Conservation (phyloP, 148 eudicot species). For the Dysphania ambrosioides region DNA sequence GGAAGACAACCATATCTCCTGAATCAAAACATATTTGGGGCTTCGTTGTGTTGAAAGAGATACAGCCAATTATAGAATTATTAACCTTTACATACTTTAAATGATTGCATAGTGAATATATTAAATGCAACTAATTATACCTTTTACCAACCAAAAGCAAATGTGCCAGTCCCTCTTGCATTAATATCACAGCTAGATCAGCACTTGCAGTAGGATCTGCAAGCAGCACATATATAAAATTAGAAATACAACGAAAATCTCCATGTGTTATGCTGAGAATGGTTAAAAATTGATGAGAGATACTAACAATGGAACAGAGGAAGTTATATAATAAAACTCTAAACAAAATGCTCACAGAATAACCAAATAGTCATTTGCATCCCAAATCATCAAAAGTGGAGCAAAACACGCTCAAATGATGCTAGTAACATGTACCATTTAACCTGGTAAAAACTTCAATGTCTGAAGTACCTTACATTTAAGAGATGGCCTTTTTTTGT, state of each 20-base stretch:
- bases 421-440: not conserved
- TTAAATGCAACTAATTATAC: constrained; percentile 28
- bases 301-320: too few species aligned
- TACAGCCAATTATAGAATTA: not conserved
- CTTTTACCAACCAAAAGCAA: constrained; percentile 87
- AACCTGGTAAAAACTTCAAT: not conserved
- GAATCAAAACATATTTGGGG: not conserved
- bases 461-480: not conserved
- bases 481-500: not conserved
- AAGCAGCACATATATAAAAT: constrained; percentile 6
- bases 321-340: too few species aligned
- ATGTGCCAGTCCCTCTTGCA: constrained; percentile 95
- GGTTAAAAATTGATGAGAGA: too few species aligned
- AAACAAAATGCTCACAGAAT: not conserved
- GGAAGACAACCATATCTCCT: not conserved
- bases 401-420: not conserved
- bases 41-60: not conserved
- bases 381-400: not conserved
- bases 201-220: constrained; percentile 92
- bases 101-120: not conserved
- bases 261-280: not conserved
- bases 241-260: not conserved
- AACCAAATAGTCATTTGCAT: not conserved
- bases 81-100: constrained; percentile 1
- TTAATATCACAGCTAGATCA: constrained; percentile 80